Conservation (phyloP, 2,329 filamentous ascomycete species). For the Aotearoamyces nothofagi region DNA sequence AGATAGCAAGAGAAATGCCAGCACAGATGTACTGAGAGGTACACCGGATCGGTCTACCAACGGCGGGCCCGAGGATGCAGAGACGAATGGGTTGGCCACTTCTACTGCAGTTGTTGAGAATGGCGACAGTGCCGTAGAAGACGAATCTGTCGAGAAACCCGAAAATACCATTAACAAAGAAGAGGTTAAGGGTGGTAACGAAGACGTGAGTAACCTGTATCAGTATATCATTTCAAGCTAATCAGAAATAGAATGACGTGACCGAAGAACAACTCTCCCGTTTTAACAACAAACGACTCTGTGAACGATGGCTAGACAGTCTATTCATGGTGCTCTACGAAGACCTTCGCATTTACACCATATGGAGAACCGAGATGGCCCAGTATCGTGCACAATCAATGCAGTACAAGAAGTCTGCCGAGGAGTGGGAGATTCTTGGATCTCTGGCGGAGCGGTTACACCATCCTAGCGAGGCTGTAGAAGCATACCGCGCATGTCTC, state of each 20-base stretch:
- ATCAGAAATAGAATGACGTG: slow-evolving; percentile 34
- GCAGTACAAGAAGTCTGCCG: slow-evolving; percentile 90
- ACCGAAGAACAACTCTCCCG: slow-evolving; percentile 67
- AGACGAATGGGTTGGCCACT: slow-evolving; percentile 14
- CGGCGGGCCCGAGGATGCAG: slow-evolving; percentile 19
- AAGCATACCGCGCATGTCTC: slow-evolving; percentile 84
- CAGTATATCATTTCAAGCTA: slow-evolving; percentile 6
- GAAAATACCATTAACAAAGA: slow-evolving; percentile 64
- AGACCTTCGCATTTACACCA: slow-evolving; percentile 94
- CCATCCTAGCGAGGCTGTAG: slow-evolving; percentile 78
- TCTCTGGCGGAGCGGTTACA: slow-evolving; percentile 86
- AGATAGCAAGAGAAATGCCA: slow-evolving; percentile 51
- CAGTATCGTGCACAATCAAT: slow-evolving; percentile 88
- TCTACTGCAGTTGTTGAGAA: slow-evolving; percentile 13
- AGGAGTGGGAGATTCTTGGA: slow-evolving; percentile 97
- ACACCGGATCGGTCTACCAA: slow-evolving; percentile 42
- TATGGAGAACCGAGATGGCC: slow-evolving; percentile 96
- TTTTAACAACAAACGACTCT: slow-evolving; percentile 93
- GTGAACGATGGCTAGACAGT: slow-evolving; percentile 95
- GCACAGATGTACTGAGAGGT: slow-evolving; percentile 62
- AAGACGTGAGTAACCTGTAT: slow-evolving; percentile 38
- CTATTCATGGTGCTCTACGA: slow-evolving; percentile 99
- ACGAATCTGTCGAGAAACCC: slow-evolving; percentile 54
- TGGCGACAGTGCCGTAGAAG: slow-evolving; percentile 8
- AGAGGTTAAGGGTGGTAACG: slow-evolving; percentile 59